Evolutionary conservation across 2,329 filamentous ascomycete genomes (phyloP).

Genomic region (Ramularia collo-cygni): DNA sequence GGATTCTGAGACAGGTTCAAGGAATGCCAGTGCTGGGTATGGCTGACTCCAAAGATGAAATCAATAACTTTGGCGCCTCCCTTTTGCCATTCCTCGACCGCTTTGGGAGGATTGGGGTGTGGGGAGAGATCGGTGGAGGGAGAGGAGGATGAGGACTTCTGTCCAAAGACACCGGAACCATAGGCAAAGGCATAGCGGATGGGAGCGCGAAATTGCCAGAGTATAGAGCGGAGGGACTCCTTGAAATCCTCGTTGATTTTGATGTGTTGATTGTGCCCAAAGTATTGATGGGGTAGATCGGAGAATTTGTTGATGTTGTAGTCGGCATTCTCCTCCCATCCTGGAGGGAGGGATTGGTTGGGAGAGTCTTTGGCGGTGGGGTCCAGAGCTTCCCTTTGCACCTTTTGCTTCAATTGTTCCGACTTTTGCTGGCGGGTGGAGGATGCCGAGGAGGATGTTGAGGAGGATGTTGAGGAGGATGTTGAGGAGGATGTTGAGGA

Average conservation of each 20-base stretch:
- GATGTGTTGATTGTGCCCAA: conserved; percentile 95
- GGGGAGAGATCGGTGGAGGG: conserved; percentile 53
- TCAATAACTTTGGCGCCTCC: conserved; percentile 94
- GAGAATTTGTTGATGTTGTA: conserved; percentile 67
- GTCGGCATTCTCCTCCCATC: conserved; percentile 72
- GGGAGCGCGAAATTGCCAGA: conserved; percentile 86
- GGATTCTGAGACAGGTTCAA: conserved; percentile 84
- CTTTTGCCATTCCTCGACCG: conserved; percentile 77
- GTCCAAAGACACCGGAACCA: conserved; percentile 91
- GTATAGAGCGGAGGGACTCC: conserved; percentile 74
- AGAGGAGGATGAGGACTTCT: no score
- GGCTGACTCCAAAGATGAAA: conserved; percentile 92
- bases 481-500: background rate
- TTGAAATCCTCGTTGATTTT: conserved; percentile 94
- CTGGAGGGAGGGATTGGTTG: conserved; percentile 38
- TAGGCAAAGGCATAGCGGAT: conserved; percentile 97
- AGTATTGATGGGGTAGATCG: conserved; percentile 69
- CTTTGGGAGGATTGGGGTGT: conserved; percentile 74
- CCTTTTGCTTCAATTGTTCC: conserved; percentile 1
- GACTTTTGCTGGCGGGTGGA: conserved; percentile 8
- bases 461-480: conserved; percentile 2
- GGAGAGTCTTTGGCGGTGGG: conserved; percentile 17
- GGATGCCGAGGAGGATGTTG: conserved; percentile 1
- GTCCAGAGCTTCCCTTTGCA: conserved; percentile 2
- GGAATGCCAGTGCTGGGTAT: conserved; percentile 94